Base-by-base conservation (phyloP, 2,329 filamentous ascomycete species). In the Cladophialophora yegresii region DNA sequence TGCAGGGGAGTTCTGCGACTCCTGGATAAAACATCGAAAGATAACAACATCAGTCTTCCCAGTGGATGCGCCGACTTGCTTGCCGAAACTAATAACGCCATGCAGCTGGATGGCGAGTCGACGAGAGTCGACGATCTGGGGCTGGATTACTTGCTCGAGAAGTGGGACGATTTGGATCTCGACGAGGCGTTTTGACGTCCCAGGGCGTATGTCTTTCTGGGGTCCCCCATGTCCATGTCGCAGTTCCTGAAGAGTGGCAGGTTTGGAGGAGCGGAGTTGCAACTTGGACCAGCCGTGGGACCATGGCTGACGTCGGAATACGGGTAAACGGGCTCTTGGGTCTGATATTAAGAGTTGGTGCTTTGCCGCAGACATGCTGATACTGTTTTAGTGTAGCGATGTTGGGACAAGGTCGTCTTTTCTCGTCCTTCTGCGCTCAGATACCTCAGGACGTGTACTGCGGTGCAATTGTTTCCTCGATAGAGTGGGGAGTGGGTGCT, bases 121-220 rank as follows among this genome's bases (percentile, higher is more conserved):
- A 56, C 9, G 8, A 58, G 45, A 5, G 49, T 59, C 10, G 62
- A 67, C 16, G 62, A 66, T 49, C 53, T 68, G 13, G 70, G 70
- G 54, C 12, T 75, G 61, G 73, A 75, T 53, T 65, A 63, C 40
- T 72, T 75, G 60, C 58, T 75, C 22, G 68, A 72, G 53, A 75
- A 74, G 59, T 75, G 72, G 72, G 72, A 72, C 54, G 60, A 66
- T 23, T 28, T 74, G 28, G 58, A 66, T 32, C 54, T 68, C 8
- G 51, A 68, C 8, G 61, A 54, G 30, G 33, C 45, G 10, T 58
- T 36, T 49, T 58, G 36, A 20, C 30, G 22, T 32, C n/a, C 28
- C 22, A 26, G 36, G 20, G 26, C n/a, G 5, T 28, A 50, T 50
- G 9, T 8, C 23, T 50, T 28, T 4, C 20, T n/a, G 23, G 12